These are phyloP conservation scores for Apiotrichum gracile DNA, from an alignment of 1,284 basidiomycete species.

Conservation along the genomic window DNA sequence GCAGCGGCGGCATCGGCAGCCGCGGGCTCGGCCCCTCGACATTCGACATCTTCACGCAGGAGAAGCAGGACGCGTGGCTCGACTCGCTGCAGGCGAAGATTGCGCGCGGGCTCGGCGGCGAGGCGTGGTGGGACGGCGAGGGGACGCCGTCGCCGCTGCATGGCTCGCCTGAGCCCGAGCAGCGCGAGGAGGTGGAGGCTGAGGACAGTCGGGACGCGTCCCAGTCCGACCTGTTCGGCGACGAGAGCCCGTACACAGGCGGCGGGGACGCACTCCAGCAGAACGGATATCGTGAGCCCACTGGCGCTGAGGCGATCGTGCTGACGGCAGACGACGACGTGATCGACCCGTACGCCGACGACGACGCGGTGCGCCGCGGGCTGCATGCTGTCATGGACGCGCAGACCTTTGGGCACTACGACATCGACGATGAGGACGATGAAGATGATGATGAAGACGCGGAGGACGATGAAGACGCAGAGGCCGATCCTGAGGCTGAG, in stretches of 20 bases:
- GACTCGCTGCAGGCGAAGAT: constrained; percentile 30
- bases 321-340: constrained; percentile 7
- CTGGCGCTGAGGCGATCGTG: not conserved
- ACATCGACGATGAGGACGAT: not conserved
- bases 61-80: constrained; percentile 27
- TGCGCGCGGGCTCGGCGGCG: constrained; percentile 9
- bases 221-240: not conserved
- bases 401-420: too few species aligned
- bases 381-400: not conserved
- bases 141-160: constrained; percentile 2
- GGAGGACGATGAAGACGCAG: not conserved
- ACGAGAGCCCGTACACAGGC: too few species aligned
- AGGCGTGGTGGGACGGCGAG: constrained; percentile 13
- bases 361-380: not conserved
- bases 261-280: too few species aligned
- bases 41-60: constrained; percentile 22
- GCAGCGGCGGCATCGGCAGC: too few species aligned
- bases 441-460: not conserved
- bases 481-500: not conserved
- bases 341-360: not conserved
- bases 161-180: not conserved
- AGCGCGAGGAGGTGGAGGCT: too few species aligned
- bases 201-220: too few species aligned
- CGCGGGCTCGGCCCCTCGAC: constrained; percentile 7
- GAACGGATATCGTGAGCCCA: too few species aligned